These are phyloP conservation scores for Debaryomyces nepalensis DNA, from an alignment of 1,139 yeast genomes.

Conservation along the genomic window DNA sequence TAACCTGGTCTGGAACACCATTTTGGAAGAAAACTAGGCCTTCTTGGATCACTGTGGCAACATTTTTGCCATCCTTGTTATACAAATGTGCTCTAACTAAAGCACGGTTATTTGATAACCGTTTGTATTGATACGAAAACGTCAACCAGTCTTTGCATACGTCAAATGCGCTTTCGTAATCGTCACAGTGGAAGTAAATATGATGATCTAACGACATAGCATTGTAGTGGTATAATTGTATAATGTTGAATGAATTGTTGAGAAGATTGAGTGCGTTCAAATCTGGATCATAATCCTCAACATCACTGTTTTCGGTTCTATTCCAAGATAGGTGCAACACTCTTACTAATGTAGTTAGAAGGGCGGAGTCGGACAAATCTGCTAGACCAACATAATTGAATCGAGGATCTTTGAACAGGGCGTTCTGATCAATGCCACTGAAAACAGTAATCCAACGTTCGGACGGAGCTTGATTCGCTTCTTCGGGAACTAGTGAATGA, in stretches of 20 bases:
- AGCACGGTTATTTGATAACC: slow-evolving; percentile 41
- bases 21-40: slow-evolving; percentile 41
- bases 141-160: slow-evolving; percentile 47
- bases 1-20: slow-evolving; percentile 34
- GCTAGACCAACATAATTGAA: slow-evolving; percentile 47
- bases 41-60: slow-evolving; percentile 51
- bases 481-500: slow-evolving; percentile 40
- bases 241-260: slow-evolving; percentile 39
- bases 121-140: slow-evolving; percentile 42
- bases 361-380: slow-evolving; percentile 44
- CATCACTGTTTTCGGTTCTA: slow-evolving; percentile 40
- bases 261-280: slow-evolving; percentile 40
- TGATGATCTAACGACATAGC: slow-evolving; percentile 57
- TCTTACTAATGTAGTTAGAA: slow-evolving; percentile 49
- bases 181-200: slow-evolving; percentile 44
- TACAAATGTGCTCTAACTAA: slow-evolving; percentile 45
- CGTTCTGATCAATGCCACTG: slow-evolving; percentile 37
- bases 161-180: slow-evolving; percentile 34
- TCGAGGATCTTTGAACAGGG: slow-evolving; percentile 34
- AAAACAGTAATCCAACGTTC: slow-evolving; percentile 50
- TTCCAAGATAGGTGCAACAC: slow-evolving; percentile 51
- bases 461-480: slow-evolving; percentile 32
- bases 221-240: slow-evolving; percentile 50
- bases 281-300: slow-evolving; percentile 37
- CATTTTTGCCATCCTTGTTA: slow-evolving; percentile 37